Base-by-base conservation (phyloP, 768 basidiomycete genomes). In the Boletales sp. region DNA sequence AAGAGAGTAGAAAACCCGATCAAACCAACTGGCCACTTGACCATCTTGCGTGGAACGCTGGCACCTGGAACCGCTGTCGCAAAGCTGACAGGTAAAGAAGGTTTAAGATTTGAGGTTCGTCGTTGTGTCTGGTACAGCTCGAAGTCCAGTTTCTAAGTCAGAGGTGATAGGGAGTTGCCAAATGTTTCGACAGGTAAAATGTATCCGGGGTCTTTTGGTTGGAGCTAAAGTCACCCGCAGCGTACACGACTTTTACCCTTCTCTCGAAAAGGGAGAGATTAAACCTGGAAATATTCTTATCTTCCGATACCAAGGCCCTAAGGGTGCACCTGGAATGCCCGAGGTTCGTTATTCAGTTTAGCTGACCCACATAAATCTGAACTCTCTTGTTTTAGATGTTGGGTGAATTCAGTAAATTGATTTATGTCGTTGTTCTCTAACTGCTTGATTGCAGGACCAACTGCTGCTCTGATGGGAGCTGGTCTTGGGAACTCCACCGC, bases 21-120 rank as follows among this genome's bases (percentile, higher is more conserved):
- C 70, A 95, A 97, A 65, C 62, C 73, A 19, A 92, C 85, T 4
- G 94, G 94, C 1, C 94, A 95, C 69, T 69, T 97, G 58, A 84
- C 84, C 12, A 92, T 97, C 59, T 69, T 97, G 53, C 79, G 84
- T 45, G 94, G 94, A n/a, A 94, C 89, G 68, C 73, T 97, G 38
- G 85, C 89, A 4, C 94, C 94, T 0, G 88, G 79, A 43, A 84
- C 85, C 1, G 86, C 91, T 27, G 93, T 97, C 17, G 90, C 92
- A 14, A 97, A 97, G 70, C 73, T 97, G 54, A 95, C 94, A 7
- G 93, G 94, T 13, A 94, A 94, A 69, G 94, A 97, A 69, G 94
- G 94, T 5, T 67, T 82, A 45, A 76, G 71, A 18, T 97, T 97
- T 56, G 87, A 90, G 75, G 88, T 87, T 40, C 39, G 71, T 51